phyloP scores from a whole-genome alignment of 2,329 filamentous ascomycete genomes.

The Hirsutella rhossiliensis region DNA sequence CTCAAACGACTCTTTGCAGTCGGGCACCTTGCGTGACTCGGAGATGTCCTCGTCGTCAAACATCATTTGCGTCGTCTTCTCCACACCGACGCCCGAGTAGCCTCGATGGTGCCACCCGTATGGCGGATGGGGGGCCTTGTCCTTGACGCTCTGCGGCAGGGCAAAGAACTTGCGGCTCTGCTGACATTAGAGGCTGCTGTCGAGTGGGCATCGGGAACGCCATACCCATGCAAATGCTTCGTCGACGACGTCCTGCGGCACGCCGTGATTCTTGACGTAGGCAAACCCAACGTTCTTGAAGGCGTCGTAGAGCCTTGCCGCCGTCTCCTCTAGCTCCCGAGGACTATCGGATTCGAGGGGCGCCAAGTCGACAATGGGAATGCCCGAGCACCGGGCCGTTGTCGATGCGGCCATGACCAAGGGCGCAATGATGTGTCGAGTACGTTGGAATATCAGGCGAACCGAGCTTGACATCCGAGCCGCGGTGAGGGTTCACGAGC shows the following conservation, averaged over 20 bases:
- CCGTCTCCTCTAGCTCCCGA: conserved; percentile 4
- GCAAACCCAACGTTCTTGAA: conserved; percentile 20
- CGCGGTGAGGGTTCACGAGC: no score
- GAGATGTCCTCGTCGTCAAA: conserved; percentile 13
- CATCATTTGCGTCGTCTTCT: conserved; percentile 19
- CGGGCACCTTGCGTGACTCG: conserved; percentile 15
- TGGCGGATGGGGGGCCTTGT: conserved; percentile 15
- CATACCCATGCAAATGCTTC: conserved; percentile 24
- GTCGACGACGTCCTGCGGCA: conserved; percentile 20
- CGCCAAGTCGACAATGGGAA: conserved; percentile 11
- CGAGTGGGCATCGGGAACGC: no score
- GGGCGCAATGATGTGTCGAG: no score
- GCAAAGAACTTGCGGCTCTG: conserved; percentile 16
- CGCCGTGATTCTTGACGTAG: conserved; percentile 21
- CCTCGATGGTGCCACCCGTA: conserved; percentile 20
- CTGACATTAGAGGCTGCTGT: background rate
- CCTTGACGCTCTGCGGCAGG: conserved; percentile 15
- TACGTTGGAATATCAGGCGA: no score
- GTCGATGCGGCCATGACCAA: background rate
- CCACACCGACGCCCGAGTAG: conserved; percentile 18
- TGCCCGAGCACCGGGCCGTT: conserved; percentile 1
- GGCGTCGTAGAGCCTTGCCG: conserved; percentile 13
- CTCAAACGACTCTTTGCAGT: conserved; percentile 27
- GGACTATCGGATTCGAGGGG: conserved; percentile 4
- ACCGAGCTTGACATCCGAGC: no score